phyloP scores from a whole-genome alignment of 495 filamentous ascomycete species.

The Penicillium desertorum region DNA sequence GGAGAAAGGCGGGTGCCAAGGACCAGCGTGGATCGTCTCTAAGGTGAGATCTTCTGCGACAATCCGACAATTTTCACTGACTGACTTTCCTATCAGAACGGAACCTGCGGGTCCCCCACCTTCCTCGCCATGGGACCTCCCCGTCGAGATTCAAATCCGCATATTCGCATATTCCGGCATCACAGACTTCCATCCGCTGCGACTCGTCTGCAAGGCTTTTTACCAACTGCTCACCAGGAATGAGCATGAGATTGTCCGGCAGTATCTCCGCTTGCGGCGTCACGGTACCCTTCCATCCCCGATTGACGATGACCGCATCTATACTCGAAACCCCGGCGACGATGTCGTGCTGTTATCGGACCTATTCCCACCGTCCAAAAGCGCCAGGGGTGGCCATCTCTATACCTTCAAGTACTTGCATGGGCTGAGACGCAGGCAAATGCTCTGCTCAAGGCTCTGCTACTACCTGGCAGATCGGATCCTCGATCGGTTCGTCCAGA shows the following conservation, averaged over 20 bases:
- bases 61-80: slow-evolving; percentile 1
- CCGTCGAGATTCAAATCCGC: slow-evolving; percentile 46
- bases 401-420: slow-evolving; percentile 47
- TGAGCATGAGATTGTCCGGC: slow-evolving; percentile 43
- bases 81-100: slow-evolving; percentile 7
- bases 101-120: slow-evolving; percentile 18
- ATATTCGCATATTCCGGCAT: slow-evolving; percentile 47
- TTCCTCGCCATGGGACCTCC: slow-evolving; percentile 44
- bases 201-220: slow-evolving; percentile 45
- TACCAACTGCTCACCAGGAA: slow-evolving; percentile 36
- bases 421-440: slow-evolving; percentile 40
- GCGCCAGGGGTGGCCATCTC: slow-evolving; percentile 45
- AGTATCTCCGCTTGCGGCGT: slow-evolving; percentile 46
- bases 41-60: slow-evolving; percentile 18
- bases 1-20: slow-evolving; percentile 32
- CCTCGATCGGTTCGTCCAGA: slow-evolving; percentile 41
- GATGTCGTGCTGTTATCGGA: slow-evolving; percentile 50
- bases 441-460: slow-evolving; percentile 41
- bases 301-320: slow-evolving; percentile 38
- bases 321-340: slow-evolving; percentile 47
- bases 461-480: slow-evolving; percentile 48
- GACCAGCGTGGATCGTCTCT: slow-evolving; percentile 24
- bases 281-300: slow-evolving; percentile 50
- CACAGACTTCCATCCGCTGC: slow-evolving; percentile 38
- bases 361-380: slow-evolving; percentile 45